A percentile compares a stretch with the other conserved stretches of the same genome.
Conservation (phyloP, 164 flowering plant genomes). For the Vitis vinifera region ASM3070453v1 NC_081812.1:13823001-13823500, state of each 20-base stretch:
- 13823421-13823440: conserved; percentile 28
- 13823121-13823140: conserved; percentile 32
- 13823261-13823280: conserved; percentile 22
- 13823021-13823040: conserved; percentile 16
- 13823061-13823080: conserved; percentile 36
- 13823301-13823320: conserved; percentile 33
- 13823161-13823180: conserved; percentile 20
- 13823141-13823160: conserved; percentile 18
- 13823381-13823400: conserved; percentile 22
- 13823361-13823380: conserved; percentile 26
- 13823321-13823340: conserved; percentile 36
- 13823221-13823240: conserved; percentile 30
- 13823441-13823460: conserved; percentile 10
- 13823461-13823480: conserved; percentile 22
- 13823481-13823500: conserved; percentile 24
- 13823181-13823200: conserved; percentile 45
- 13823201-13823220: conserved; percentile 29
- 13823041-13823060: conserved; percentile 28
- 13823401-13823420: conserved; percentile 26
- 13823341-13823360: conserved; percentile 31
- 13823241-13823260: conserved; percentile 29
- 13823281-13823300: conserved; percentile 27
- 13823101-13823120: conserved; percentile 31
- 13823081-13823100: conserved; percentile 31
- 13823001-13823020: not conserved